Conservation (phyloP, 306 rosid species). For the Prunus dulcis region DNA sequence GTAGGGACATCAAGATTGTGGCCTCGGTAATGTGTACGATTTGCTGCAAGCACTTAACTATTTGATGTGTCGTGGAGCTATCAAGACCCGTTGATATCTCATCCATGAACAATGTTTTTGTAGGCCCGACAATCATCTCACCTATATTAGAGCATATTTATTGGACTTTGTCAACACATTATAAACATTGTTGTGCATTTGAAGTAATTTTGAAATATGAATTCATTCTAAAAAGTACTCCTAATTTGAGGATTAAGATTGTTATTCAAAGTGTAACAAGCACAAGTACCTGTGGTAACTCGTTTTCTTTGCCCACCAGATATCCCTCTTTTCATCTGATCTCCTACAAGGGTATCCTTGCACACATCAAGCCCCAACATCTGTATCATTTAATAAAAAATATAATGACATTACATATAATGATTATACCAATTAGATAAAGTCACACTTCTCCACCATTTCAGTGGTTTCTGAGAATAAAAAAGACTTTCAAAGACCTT, state of each 20-base stretch:
- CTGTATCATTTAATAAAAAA: slow-evolving; percentile 40
- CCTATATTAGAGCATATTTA: slow-evolving; percentile 30
- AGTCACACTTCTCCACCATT: too few relatives aligned
- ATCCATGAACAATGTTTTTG: slow-evolving; percentile 83
- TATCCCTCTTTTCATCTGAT: slow-evolving; percentile 81
- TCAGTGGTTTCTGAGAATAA: too few relatives aligned
- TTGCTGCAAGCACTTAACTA: slow-evolving; percentile 84
- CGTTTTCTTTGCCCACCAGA: slow-evolving; percentile 95
- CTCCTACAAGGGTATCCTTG: slow-evolving; percentile 87
- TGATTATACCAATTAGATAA: not conserved
- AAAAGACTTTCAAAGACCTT: too few relatives aligned
- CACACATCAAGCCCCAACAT: slow-evolving; percentile 84
- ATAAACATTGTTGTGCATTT: not conserved
- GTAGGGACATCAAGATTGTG: slow-evolving; percentile 76
- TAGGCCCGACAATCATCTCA: slow-evolving; percentile 94
- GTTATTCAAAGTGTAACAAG: not conserved
- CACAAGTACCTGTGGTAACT: slow-evolving; percentile 71
- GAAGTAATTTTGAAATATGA: not conserved
- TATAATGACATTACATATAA: not conserved
- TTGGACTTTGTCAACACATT: not conserved
- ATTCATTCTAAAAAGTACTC: not conserved
- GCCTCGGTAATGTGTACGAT: slow-evolving; percentile 66
- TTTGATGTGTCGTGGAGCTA: slow-evolving; percentile 88
- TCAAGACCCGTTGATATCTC: slow-evolving; percentile 96
- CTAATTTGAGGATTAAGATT: not conserved